phyloP scores from a whole-genome alignment of 768 basidiomycete genomes.

The Mycena galopus region DNA sequence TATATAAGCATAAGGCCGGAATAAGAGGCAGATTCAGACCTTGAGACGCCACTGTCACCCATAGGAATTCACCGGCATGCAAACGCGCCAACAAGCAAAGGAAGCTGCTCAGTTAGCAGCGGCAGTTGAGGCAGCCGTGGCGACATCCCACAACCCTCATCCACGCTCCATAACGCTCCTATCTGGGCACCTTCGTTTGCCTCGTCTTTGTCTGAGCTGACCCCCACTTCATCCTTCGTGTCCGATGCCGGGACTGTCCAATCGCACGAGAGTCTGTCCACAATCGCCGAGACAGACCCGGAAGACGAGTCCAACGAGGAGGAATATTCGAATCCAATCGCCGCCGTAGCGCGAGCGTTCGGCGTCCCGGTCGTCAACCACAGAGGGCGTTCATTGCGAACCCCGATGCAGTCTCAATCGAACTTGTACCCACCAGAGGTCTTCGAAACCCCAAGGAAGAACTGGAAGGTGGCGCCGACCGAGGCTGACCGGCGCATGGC shows the following conservation, averaged over 20 bases:
- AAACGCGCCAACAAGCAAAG: slow-evolving; percentile 10
- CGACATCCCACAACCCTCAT: neutral
- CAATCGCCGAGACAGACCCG: neutral
- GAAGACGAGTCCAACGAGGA: slow-evolving; percentile 8
- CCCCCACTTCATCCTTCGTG: slow-evolving; percentile 26
- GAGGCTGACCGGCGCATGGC: slow-evolving; percentile 13
- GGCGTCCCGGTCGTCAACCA: neutral
- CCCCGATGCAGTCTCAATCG: slow-evolving; percentile 23
- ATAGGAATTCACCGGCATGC: no score
- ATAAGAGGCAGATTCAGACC: slow-evolving; percentile 16
- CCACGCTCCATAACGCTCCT: neutral
- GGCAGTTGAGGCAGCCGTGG: slow-evolving; percentile 11
- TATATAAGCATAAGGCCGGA: slow-evolving; percentile 22
- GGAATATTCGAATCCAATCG: neutral
- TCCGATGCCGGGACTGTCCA: slow-evolving; percentile 4
- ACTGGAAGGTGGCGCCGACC: neutral
- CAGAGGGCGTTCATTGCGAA: slow-evolving; percentile 6
- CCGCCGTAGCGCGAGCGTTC: neutral
- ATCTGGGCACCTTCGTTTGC: neutral
- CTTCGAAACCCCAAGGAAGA: slow-evolving; percentile 25
- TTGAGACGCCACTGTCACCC: slow-evolving; percentile 19
- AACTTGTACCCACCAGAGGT: slow-evolving; percentile 25
- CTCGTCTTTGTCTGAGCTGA: slow-evolving; percentile 31
- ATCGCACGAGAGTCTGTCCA: neutral
- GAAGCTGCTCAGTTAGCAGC: slow-evolving; percentile 17